Conservation (phyloP, 192 early-diverging fungal species). For the Dispira simplex region DNA sequence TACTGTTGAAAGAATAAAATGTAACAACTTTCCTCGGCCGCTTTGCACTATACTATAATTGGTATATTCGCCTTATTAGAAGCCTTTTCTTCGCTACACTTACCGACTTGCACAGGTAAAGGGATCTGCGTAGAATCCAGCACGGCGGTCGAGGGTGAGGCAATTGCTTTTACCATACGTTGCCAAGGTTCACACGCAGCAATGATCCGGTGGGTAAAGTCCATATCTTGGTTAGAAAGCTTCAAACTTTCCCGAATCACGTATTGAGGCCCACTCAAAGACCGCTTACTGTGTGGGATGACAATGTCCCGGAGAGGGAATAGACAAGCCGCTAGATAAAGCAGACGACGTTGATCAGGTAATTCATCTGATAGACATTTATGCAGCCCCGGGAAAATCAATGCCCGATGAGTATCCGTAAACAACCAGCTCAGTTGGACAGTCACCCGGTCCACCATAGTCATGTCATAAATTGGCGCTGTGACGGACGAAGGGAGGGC, state of each 20-base stretch:
- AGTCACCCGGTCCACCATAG: neutral
- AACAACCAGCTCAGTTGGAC: neutral
- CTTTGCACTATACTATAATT: neutral
- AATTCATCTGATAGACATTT: neutral
- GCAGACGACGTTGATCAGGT: conserved; percentile 15
- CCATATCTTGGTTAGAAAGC: conserved; percentile 25
- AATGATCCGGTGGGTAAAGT: conserved; percentile 10
- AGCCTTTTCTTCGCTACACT: neutral
- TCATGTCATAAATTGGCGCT: neutral
- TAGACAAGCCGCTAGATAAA: conserved; percentile 39
- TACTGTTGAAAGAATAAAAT: too few species aligned
- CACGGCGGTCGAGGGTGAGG: neutral
- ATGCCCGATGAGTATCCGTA: neutral
- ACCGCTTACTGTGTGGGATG: conserved; percentile 27
- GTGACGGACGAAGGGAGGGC: neutral
- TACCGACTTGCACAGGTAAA: neutral
- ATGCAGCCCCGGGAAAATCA: neutral
- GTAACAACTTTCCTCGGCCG: too few species aligned
- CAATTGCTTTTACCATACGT: neutral
- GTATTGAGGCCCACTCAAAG: conserved; percentile 23
- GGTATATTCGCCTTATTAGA: neutral
- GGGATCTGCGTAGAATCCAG: neutral
- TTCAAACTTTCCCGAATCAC: conserved; percentile 48
- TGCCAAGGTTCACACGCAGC: neutral
- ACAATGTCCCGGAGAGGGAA: conserved; percentile 33